Percentiles rank a stretch among this genome's conserved stretches.
Conservation (phyloP, 257 asterid genomes). For the Knoxia roxburghii region DNA sequence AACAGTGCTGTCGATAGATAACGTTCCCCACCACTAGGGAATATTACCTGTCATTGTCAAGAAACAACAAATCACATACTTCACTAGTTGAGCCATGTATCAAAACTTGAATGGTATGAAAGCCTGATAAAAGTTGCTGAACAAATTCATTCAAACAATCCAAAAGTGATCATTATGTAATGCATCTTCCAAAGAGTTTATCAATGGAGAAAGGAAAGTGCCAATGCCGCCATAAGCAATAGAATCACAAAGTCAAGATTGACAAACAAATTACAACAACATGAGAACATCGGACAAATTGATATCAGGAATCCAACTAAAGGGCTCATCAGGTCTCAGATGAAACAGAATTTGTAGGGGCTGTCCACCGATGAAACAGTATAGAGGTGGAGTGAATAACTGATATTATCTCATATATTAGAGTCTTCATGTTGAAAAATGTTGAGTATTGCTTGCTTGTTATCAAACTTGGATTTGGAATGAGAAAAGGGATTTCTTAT, state of each 20-base stretch:
- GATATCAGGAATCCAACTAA: not conserved
- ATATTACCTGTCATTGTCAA: slow-evolving; percentile 27
- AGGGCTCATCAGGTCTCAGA: not conserved
- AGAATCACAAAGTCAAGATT: too few relatives aligned
- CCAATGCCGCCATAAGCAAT: too few relatives aligned
- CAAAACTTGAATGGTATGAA: not conserved
- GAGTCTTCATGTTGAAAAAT: not conserved
- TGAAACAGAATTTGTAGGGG: not conserved
- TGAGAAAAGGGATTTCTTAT: not conserved
- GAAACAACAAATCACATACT: not conserved
- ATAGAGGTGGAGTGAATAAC: not conserved
- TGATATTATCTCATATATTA: not conserved
- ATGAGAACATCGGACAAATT: not conserved
- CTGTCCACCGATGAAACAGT: too few relatives aligned
- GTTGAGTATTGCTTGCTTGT: not conserved
- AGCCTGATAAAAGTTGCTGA: too few relatives aligned
- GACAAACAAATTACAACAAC: too few relatives aligned
- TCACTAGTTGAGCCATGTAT: not conserved
- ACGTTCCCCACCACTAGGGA: slow-evolving; percentile 58
- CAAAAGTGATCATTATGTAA: not conserved
- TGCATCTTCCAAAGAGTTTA: too few relatives aligned
- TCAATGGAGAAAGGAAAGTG: too few relatives aligned
- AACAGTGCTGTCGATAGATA: slow-evolving; percentile 52
- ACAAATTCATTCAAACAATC: not conserved
- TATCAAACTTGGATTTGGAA: not conserved